Conservation (phyloP, 2,329 filamentous ascomycete species). For the Fusarium fracticaudum region DNA sequence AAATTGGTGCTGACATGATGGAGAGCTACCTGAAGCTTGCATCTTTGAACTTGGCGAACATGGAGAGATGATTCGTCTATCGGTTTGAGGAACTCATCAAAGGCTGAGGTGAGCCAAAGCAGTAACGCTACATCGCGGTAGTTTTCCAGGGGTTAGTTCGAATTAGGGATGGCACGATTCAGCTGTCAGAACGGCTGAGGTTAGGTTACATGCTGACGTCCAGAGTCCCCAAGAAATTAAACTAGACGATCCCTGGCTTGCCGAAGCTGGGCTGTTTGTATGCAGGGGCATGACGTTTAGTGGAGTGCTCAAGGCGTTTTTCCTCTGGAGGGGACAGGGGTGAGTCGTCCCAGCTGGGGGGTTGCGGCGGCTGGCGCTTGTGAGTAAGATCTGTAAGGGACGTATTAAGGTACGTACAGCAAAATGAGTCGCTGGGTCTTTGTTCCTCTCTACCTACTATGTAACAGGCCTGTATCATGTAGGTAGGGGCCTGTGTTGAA, state of each 20-base stretch:
- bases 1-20: slow-evolving; percentile 8
- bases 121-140: neutral
- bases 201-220: slow-evolving; percentile 1
- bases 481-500: neutral
- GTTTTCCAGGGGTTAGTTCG: neutral
- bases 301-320: slow-evolving; percentile 33
- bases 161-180: neutral
- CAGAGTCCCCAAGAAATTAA: slow-evolving; percentile 18
- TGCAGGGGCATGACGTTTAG: slow-evolving; percentile 26
- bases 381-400: neutral
- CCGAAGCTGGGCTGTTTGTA: slow-evolving; percentile 1
- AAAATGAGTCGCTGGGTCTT: neutral
- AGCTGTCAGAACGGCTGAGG: slow-evolving; percentile 22
- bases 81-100: neutral
- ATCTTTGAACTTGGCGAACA: neutral
- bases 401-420: neutral
- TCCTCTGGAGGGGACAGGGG: neutral
- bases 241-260: slow-evolving; percentile 9
- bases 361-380: slow-evolving; percentile 3
- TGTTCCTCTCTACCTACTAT: neutral
- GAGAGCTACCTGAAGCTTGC: slow-evolving; percentile 11
- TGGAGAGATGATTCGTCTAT: slow-evolving; percentile 11
- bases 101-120: slow-evolving; percentile 24
- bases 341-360: neutral
- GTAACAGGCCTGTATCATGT: neutral